Conservation (phyloP, 352 stramenopile species). For the Thalassiosira hispida region DNA sequence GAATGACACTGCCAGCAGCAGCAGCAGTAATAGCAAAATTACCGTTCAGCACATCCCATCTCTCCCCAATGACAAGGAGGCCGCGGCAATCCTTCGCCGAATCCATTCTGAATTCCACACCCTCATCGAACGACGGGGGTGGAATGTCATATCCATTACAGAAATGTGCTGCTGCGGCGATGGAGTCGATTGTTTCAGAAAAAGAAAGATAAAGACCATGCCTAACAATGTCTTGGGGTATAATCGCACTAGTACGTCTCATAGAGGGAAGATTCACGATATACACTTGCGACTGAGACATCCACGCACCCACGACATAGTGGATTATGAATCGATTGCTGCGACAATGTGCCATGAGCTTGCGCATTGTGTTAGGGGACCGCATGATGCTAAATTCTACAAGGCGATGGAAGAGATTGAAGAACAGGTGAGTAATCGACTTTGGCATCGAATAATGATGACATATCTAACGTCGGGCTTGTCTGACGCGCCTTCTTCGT, state of each 20-base stretch:
- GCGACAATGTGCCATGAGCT: slow-evolving; percentile 81
- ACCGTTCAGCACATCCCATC: slow-evolving; percentile 36
- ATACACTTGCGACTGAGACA: slow-evolving; percentile 78
- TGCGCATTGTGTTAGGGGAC: slow-evolving; percentile 60
- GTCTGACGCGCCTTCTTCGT: no score
- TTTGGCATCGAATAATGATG: no score
- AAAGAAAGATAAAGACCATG: slow-evolving; percentile 37
- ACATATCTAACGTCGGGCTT: no score
- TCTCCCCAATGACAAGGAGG: slow-evolving; percentile 24
- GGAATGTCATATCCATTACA: slow-evolving; percentile 62
- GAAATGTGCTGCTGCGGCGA: slow-evolving; percentile 82
- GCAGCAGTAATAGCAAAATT: slow-evolving; percentile 25
- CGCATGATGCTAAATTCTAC: slow-evolving; percentile 72
- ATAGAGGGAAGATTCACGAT: slow-evolving; percentile 26
- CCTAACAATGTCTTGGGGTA: slow-evolving; percentile 74
- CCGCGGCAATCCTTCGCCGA: slow-evolving; percentile 25
- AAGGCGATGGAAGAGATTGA: slow-evolving; percentile 81
- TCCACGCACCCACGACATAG: slow-evolving; percentile 24
- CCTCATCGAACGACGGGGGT: slow-evolving; percentile 63
- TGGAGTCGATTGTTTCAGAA: slow-evolving; percentile 41
- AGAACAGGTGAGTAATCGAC: no score
- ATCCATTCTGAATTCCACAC: slow-evolving; percentile 66
- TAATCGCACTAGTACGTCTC: slow-evolving; percentile 57
- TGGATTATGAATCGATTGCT: slow-evolving; percentile 67
- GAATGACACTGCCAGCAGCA: not conserved